Evolutionary conservation across 2,329 filamentous ascomycete species (phyloP).

Genomic region (Colletotrichum caudatum): DNA sequence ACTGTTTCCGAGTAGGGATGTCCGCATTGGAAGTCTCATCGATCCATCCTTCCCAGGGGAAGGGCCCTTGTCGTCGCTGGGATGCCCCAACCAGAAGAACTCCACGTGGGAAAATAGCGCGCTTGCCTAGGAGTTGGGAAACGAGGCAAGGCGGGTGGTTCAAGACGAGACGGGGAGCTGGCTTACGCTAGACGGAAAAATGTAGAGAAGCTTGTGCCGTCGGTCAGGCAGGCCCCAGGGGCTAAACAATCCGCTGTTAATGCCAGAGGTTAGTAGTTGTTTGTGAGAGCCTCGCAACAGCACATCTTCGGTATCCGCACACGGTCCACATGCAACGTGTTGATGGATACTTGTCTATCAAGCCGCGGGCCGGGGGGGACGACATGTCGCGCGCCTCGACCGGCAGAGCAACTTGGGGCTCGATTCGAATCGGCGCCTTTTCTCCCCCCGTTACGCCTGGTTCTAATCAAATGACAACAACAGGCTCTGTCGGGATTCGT

Average conservation of each 20-base stretch:
- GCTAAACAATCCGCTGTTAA: neutral
- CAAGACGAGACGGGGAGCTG: no score
- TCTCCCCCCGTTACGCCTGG: neutral
- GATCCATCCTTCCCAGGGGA: neutral
- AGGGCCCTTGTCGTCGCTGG: conserved; percentile 1
- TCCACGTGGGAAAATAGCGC: conserved; percentile 30
- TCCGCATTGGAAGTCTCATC: conserved; percentile 4
- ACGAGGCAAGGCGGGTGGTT: conserved; percentile 7
- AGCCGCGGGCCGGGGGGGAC: neutral
- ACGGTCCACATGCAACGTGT: conserved; percentile 2
- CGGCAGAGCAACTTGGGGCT: neutral
- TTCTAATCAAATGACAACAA: conserved; percentile 25
- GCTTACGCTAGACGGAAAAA: neutral
- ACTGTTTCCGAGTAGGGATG: conserved; percentile 2
- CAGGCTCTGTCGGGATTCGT: neutral
- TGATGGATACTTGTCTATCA: neutral
- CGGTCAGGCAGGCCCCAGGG: neutral
- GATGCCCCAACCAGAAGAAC: conserved; percentile 25
- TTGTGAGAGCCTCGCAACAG: neutral
- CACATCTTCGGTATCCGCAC: neutral
- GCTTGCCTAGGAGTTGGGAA: conserved; percentile 19
- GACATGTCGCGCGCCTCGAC: neutral
- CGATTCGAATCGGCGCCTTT: neutral
- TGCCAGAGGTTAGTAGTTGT: neutral
- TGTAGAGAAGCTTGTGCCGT: neutral